phyloP scores from a whole-genome alignment of 768 basidiomycete species.

The Hygrocybe coccinea region DNA sequence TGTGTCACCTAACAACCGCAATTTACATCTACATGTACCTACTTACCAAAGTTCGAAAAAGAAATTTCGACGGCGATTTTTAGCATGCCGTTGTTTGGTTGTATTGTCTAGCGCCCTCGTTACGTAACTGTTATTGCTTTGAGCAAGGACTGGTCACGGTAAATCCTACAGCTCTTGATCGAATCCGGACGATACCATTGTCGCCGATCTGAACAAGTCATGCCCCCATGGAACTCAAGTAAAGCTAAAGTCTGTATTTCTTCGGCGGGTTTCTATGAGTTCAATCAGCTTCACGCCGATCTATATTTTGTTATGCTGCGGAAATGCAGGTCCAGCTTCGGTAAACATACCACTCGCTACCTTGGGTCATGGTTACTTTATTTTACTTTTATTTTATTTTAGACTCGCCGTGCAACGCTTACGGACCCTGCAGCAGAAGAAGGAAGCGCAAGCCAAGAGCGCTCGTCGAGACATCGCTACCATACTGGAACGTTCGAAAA shows the following conservation, averaged over 20 bases:
- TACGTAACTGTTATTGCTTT: too few relatives aligned
- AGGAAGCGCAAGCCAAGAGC: constrained; percentile 69
- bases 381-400: constrained; percentile 2
- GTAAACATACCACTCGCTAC: constrained; percentile 21
- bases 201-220: constrained; percentile 14
- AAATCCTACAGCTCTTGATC: too few relatives aligned
- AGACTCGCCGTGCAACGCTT: constrained; percentile 84
- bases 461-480: constrained; percentile 77
- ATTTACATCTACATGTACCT: too few relatives aligned
- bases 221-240: constrained; percentile 56
- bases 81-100: too few relatives aligned
- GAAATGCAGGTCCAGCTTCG: constrained; percentile 39
- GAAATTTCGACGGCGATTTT: too few relatives aligned
- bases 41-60: too few relatives aligned
- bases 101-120: too few relatives aligned
- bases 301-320: constrained; percentile 4
- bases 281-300: constrained; percentile 25
- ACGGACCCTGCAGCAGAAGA: constrained; percentile 87
- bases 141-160: too few relatives aligned
- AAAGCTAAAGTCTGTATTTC: constrained; percentile 49
- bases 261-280: background rate
- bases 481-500: constrained; percentile 70
- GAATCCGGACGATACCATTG: too few relatives aligned
- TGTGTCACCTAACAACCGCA: too few relatives aligned
- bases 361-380: background rate